Evolutionary conservation across 2,329 filamentous ascomycete genomes (phyloP), one percentile per base, ranked within the genome.

Genomic region (Arachnomyces sp.): DNA sequence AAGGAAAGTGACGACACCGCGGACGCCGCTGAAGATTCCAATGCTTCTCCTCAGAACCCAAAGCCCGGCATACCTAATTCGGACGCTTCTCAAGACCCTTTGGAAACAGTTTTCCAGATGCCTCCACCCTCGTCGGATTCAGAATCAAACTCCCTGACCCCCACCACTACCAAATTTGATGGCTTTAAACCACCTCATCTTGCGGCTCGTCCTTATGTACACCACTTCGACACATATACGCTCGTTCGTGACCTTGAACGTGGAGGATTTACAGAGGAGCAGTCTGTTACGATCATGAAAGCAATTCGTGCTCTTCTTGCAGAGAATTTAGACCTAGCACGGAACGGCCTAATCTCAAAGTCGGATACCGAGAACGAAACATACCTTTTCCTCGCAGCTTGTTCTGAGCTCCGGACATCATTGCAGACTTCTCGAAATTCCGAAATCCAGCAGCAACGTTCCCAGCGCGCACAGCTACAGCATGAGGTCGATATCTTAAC

Each of bases 161-260:
- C 6, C 35, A 47, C 11, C 45, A 52, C 11, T 45, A 48, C 48
- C 34, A 53, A 51, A 32, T 49, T 40, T 28, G 45, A 44, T 35
- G 45, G 46, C 35, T 32, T 42, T 21, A 34, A 38, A 32, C 38
- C 38, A 25, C 59, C 17, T 59, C 55, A 36, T 56, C 56, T 43
- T 50, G 73, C 78, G 35, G 76, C 86, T 1, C 78, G 85, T 6
- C 84, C 82, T 1, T 93, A 95, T 57, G 80, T 95, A 28, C 92
- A 98, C 66, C 88, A 96, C 66, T 98, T 98, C 63, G 90, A 98
- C 65, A 95, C 83, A 16, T 98, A 92, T 63, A 82, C 80, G 11
- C 75, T 96, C 4, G 92, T 96, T 12, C 83, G 84, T 55, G 79
- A 86, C 52, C 78, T 98, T 12, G 74, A 80, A 13, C 67, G 66